Conservation (phyloP, 805 yeast genomes). For the Lipomyces japonicus region DNA sequence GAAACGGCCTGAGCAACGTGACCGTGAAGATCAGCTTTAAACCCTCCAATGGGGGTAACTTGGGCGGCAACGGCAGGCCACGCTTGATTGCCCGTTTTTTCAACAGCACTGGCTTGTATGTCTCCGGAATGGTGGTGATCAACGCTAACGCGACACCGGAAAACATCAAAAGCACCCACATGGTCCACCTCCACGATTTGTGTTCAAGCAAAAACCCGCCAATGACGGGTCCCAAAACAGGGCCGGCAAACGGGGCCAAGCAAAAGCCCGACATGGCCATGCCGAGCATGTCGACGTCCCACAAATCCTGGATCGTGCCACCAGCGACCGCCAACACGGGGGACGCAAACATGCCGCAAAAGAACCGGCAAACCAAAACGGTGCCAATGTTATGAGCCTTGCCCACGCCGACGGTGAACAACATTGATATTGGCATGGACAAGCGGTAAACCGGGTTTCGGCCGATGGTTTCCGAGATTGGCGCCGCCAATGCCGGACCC, state of each 20-base stretch:
- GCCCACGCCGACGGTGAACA: constrained; percentile 30
- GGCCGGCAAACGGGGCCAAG: constrained; percentile 59
- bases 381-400: constrained; percentile 57
- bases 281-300: constrained; percentile 62
- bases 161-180: constrained; percentile 69
- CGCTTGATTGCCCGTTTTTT: constrained; percentile 57
- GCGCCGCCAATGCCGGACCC: constrained; percentile 88
- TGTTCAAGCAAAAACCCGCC: constrained; percentile 54
- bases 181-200: constrained; percentile 58
- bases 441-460: constrained; percentile 54
- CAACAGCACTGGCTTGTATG: constrained; percentile 67
- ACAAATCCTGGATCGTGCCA: constrained; percentile 72
- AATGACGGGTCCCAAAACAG: constrained; percentile 46
- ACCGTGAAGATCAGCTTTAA: constrained; percentile 47
- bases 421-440: constrained; percentile 37
- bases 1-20: constrained; percentile 58
- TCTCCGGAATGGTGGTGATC: constrained; percentile 54
- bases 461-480: constrained; percentile 78
- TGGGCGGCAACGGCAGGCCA: constrained; percentile 40
- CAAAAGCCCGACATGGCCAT: constrained; percentile 69
- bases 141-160: constrained; percentile 53
- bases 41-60: constrained; percentile 35
- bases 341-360: constrained; percentile 72
- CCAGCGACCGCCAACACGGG: constrained; percentile 87
- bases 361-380: constrained; percentile 64